Conservation (phyloP, 805 yeast species). For the Barnettozyma populi region DNA sequence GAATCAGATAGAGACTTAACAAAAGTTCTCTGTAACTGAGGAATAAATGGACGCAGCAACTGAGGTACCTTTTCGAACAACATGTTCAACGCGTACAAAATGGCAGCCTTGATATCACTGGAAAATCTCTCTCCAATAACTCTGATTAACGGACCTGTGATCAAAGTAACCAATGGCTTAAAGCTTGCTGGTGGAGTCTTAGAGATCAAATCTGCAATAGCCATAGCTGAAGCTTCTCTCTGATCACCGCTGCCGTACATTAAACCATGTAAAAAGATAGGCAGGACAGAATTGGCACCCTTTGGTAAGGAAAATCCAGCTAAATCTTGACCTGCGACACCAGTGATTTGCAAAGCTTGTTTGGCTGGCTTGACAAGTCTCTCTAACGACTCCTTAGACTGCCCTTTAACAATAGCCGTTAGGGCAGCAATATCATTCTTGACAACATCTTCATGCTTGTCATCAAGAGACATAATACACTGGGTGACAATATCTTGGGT, state of each 20-base stretch:
- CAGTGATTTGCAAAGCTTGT: constrained; percentile 63
- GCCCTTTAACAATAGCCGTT: constrained; percentile 58
- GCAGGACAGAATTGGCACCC: constrained; percentile 85
- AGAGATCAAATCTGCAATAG: constrained; percentile 79
- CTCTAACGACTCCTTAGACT: constrained; percentile 73
- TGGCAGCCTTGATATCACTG: constrained; percentile 91
- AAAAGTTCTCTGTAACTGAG: constrained; percentile 95
- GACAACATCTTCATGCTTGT: constrained; percentile 56
- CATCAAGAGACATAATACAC: constrained; percentile 69
- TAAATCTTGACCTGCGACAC: constrained; percentile 57
- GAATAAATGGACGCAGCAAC: constrained; percentile 89
- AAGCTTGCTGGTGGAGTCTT: constrained; percentile 79
- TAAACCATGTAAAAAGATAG: constrained; percentile 89
- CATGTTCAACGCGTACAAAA: constrained; percentile 74
- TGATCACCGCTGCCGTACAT: constrained; percentile 87
- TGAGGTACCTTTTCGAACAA: constrained; percentile 81
- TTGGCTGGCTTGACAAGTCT: constrained; percentile 74
- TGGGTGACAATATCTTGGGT: constrained; percentile 69
- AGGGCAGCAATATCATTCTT: constrained; percentile 61
- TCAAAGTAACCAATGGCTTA: constrained; percentile 83
- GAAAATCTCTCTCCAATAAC: constrained; percentile 94
- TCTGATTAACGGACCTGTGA: constrained; percentile 97
- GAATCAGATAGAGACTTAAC: constrained; percentile 85
- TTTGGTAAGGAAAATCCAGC: constrained; percentile 68
- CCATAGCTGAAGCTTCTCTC: constrained; percentile 82